These are phyloP conservation scores for Penicillium corylophilum DNA, from an alignment of 2,329 filamentous ascomycete genomes.

Conservation along the genomic window DNA sequence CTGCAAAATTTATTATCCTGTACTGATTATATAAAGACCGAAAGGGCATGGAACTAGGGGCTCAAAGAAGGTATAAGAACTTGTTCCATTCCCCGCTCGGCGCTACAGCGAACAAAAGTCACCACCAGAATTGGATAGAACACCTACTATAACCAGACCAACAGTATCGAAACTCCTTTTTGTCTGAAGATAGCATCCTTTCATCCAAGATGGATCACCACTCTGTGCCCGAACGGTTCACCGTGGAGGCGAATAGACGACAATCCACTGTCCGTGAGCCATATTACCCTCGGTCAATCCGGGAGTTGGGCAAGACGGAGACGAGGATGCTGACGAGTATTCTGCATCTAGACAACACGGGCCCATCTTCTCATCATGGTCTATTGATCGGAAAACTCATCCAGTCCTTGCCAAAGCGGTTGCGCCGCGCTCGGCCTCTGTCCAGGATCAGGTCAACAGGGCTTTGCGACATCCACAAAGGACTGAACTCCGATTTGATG, in stretches of 20 bases:
- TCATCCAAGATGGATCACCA: neutral
- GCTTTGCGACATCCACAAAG: conserved; percentile 22
- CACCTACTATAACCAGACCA: neutral
- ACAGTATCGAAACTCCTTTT: neutral
- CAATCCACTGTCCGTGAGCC: conserved; percentile 2
- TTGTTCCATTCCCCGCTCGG: neutral
- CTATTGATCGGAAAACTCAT: conserved; percentile 14
- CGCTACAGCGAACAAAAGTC: neutral
- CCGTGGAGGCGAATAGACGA: neutral
- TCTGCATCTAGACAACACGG: conserved; percentile 22
- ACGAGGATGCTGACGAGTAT: conserved; percentile 23
- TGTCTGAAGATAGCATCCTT: neutral
- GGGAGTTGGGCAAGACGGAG: conserved; percentile 21
- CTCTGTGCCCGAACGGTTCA: neutral
- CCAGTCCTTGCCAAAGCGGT: conserved; percentile 14
- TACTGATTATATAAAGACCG: neutral
- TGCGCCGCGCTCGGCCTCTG: conserved; percentile 5
- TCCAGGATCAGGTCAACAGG: neutral
- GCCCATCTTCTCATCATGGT: conserved; percentile 2
- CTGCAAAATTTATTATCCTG: neutral
- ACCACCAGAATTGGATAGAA: neutral
- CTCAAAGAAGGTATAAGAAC: neutral
- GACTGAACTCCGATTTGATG: conserved; percentile 26
- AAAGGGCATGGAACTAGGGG: neutral
- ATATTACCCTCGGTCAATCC: conserved; percentile 18